Conservation (phyloP, 164 flowering plant genomes). For the Malania oleifera region DNA sequence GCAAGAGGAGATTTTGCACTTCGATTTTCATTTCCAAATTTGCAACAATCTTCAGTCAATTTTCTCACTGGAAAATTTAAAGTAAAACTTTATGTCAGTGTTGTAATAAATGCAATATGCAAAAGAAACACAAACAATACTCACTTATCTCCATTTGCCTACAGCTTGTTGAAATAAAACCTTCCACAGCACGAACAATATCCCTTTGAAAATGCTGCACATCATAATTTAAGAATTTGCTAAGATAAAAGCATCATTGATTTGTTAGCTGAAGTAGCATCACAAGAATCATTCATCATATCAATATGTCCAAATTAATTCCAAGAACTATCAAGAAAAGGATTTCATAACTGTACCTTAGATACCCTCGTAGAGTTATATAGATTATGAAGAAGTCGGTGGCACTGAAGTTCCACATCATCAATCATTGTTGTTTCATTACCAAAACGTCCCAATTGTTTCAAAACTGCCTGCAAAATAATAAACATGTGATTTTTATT, state of each 20-base stretch:
- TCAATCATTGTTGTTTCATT: constrained; percentile 41
- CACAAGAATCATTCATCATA: not conserved
- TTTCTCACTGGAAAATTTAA: constrained; percentile 35
- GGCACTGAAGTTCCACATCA: constrained; percentile 59
- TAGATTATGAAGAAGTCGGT: constrained; percentile 57
- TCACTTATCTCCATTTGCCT: constrained; percentile 79
- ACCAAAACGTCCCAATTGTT: constrained; percentile 54
- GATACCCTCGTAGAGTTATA: constrained; percentile 68
- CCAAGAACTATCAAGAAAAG: not conserved
- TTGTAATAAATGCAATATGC: constrained; percentile 2
- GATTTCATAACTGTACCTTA: constrained; percentile 41
- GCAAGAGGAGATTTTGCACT: constrained; percentile 35
- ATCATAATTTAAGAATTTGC: constrained; percentile 2
- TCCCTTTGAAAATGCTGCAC: constrained; percentile 79
- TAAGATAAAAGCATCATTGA: not conserved
- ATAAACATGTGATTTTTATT: too few species aligned
- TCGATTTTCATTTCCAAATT: constrained; percentile 57
- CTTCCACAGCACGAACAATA: constrained; percentile 84
- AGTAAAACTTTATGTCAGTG: constrained; percentile 11
- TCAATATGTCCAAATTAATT: not conserved
- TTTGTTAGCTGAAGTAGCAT: not conserved
- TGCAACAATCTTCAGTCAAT: constrained; percentile 66
- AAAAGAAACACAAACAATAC: constrained; percentile 10
- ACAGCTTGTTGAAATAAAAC: constrained; percentile 44
- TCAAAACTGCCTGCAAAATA: constrained; percentile 59